Percentiles rank a stretch among this genome's conserved stretches.
phyloP scores from a whole-genome alignment of 2,329 filamentous ascomycete genomes.

The Cadophora sp. region DNA sequence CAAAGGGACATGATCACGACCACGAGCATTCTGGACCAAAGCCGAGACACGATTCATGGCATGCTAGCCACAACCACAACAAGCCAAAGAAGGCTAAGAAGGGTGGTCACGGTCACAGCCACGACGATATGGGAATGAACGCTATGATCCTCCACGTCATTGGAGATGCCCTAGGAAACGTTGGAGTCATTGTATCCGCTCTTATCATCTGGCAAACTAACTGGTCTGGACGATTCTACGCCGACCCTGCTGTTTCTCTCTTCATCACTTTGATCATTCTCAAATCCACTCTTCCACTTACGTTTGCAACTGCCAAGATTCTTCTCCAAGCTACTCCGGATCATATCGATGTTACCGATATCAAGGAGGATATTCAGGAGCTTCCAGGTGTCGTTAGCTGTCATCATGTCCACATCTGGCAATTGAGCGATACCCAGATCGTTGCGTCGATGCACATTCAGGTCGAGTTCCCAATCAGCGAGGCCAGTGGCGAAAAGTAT shows the following conservation, averaged over 20 bases:
- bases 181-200: conserved; percentile 83
- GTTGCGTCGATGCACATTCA: conserved; percentile 94
- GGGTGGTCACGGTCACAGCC: conserved; percentile 75
- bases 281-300: conserved; percentile 78
- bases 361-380: conserved; percentile 87
- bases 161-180: conserved; percentile 84
- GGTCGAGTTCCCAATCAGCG: conserved; percentile 87
- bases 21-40: conserved; percentile 30
- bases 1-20: conserved; percentile 36
- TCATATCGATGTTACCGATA: conserved; percentile 85
- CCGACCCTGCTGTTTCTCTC: conserved; percentile 90
- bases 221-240: conserved; percentile 83
- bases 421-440: conserved; percentile 92
- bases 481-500: conserved; percentile 79
- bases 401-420: conserved; percentile 98
- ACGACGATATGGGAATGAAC: conserved; percentile 95
- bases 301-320: conserved; percentile 82
- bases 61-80: conserved; percentile 81
- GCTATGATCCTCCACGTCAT: conserved; percentile 79
- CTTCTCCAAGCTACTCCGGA: conserved; percentile 93
- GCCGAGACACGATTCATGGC: conserved; percentile 48
- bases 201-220: conserved; percentile 91
- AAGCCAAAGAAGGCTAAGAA: conserved; percentile 70
- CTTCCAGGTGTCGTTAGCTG: conserved; percentile 88
- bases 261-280: conserved; percentile 87